Conservation (phyloP, 495 filamentous ascomycete species). For the Daldinia vernicosa region DNA sequence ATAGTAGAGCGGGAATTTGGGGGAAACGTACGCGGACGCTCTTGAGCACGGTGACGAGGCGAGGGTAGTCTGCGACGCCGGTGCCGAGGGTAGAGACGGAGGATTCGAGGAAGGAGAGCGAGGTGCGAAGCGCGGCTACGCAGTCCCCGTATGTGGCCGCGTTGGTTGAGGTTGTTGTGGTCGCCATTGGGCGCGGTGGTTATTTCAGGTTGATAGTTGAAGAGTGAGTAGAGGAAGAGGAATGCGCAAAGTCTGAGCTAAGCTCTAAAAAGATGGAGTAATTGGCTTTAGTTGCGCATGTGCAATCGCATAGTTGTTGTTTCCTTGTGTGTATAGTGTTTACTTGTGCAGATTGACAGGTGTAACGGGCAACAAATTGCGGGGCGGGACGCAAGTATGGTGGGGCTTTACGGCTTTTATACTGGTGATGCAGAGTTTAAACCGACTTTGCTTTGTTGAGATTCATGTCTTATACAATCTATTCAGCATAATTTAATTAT, state of each 20-base stretch:
- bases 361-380: background rate
- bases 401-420: background rate
- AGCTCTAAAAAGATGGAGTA: background rate
- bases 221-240: background rate
- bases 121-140: conserved; percentile 58
- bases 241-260: too few species aligned
- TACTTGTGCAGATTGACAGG: background rate
- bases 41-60: conserved; percentile 56
- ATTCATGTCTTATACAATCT: background rate
- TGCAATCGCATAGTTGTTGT: background rate
- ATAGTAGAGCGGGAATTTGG: background rate
- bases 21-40: conserved; percentile 54
- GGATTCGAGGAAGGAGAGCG: conserved; percentile 61
- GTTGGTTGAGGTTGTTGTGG: conserved; percentile 34
- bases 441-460: background rate
- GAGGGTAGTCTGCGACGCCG: conserved; percentile 59
- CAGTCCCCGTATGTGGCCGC: conserved; percentile 55
- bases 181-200: conserved; percentile 13
- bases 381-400: background rate
- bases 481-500: background rate
- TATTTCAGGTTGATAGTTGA: background rate
- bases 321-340: background rate
- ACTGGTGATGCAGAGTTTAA: background rate
- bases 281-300: background rate
- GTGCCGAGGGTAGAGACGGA: conserved; percentile 56